Conservation (phyloP, 116 monocot genomes). For the Posidonia oceanica region DNA sequence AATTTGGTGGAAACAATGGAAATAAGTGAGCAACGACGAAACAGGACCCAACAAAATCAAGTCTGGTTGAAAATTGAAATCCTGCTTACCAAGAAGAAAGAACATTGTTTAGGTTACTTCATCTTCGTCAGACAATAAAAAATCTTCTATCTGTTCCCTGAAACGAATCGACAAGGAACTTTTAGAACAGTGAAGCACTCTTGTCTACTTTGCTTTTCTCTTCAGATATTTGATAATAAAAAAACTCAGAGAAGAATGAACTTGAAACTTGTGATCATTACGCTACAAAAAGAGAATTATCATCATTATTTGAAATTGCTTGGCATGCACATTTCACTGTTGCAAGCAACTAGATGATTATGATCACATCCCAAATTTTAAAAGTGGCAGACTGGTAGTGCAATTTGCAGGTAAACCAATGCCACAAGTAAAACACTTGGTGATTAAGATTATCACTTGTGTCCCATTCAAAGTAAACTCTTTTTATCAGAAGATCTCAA, state of each 20-base stretch:
- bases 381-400: too few species aligned
- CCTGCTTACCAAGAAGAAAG: conserved; percentile 3
- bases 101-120: conserved; percentile 8
- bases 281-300: not conserved
- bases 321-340: not conserved
- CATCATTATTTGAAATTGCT: not conserved
- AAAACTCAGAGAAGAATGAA: not conserved
- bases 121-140: conserved; percentile 41
- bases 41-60: not conserved
- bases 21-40: too few species aligned
- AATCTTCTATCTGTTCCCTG: conserved; percentile 87
- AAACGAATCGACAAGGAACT: conserved; percentile 5
- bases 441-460: too few species aligned
- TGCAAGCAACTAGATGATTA: too few species aligned
- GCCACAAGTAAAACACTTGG: too few species aligned
- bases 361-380: too few species aligned
- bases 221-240: not conserved
- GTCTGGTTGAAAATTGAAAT: not conserved
- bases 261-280: not conserved
- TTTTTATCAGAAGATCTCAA: not conserved
- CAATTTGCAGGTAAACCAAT: too few species aligned
- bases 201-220: not conserved
- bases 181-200: not conserved
- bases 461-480: not conserved
- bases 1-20: too few species aligned